Percentiles rank a stretch among this genome's conserved stretches.
phyloP scores from a whole-genome alignment of 495 filamentous ascomycete species.

The Clavariopsis aquatica region DNA sequence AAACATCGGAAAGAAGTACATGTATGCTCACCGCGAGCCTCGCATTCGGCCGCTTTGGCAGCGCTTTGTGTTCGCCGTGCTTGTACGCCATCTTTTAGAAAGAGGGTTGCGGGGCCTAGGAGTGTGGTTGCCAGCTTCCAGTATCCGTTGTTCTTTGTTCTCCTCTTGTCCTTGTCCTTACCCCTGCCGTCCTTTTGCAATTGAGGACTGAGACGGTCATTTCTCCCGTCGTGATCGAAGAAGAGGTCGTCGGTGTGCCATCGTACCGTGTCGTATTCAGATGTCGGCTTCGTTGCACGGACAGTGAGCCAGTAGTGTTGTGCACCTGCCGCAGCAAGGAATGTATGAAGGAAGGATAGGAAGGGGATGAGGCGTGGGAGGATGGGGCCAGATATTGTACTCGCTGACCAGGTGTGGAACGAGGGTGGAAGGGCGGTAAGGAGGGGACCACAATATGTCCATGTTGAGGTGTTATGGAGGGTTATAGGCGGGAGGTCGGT shows the following conservation, averaged over 20 bases:
- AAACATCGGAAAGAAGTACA: constrained; percentile 16
- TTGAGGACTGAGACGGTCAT: neutral
- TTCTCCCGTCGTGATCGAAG: constrained; percentile 43
- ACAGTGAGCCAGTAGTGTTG: constrained; percentile 30
- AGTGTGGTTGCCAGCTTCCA: constrained; percentile 30
- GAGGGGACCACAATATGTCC: constrained; percentile 33
- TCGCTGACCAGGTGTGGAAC: constrained; percentile 48
- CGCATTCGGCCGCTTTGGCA: neutral
- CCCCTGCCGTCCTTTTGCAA: neutral
- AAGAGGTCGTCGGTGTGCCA: constrained; percentile 45
- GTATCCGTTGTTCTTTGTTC: neutral
- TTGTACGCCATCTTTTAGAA: neutral
- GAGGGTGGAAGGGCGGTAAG: constrained; percentile 23
- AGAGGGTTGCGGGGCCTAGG: constrained; percentile 21
- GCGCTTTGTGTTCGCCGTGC: neutral
- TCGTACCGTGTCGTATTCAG: constrained; percentile 41
- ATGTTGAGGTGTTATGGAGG: constrained; percentile 27
- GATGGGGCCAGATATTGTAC: constrained; percentile 51
- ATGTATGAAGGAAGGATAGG: constrained; percentile 48
- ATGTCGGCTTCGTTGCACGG: constrained; percentile 21
- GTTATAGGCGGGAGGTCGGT: constrained; percentile 7
- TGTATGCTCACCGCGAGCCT: constrained; percentile 5
- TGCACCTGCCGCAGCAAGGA: constrained; percentile 44
- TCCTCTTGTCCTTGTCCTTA: neutral
- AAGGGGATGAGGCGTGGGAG: constrained; percentile 50